A percentile compares a stretch with the other conserved stretches of the same genome.
phyloP scores from a whole-genome alignment of 1,284 basidiomycete species.

The Tylopilus orsonianus region DNA sequence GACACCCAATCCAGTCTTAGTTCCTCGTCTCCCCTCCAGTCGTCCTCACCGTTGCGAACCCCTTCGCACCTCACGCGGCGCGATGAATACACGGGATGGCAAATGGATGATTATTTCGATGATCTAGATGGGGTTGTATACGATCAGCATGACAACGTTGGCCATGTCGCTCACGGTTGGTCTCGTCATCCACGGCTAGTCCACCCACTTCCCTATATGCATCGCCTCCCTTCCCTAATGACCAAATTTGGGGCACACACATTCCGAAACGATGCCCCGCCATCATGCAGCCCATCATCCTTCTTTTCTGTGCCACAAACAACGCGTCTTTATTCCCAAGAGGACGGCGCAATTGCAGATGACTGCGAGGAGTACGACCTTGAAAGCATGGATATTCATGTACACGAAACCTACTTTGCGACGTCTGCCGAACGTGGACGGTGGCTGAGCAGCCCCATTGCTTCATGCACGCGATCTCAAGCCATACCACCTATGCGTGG shows the following conservation, averaged over 20 bases:
- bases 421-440: conserved; percentile 53
- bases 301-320: background rate
- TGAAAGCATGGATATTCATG: conserved; percentile 35
- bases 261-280: background rate
- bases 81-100: conserved; percentile 8
- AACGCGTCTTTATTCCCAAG: conserved; percentile 5
- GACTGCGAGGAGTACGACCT: conserved; percentile 32
- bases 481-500: conserved; percentile 26
- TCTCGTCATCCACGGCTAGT: background rate
- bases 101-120: conserved; percentile 1
- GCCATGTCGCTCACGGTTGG: conserved; percentile 2
- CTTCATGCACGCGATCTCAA: conserved; percentile 21
- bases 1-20: background rate
- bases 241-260: conserved; percentile 15
- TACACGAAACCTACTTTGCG: conserved; percentile 48
- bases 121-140: background rate
- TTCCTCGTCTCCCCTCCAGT: conserved; percentile 17
- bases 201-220: background rate
- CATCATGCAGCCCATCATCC: conserved; percentile 2
- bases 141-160: background rate
- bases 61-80: conserved; percentile 13
- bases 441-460: conserved; percentile 49
- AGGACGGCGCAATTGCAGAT: conserved; percentile 18
- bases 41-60: conserved; percentile 21
- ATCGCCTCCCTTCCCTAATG: conserved; percentile 20